A percentile compares a stretch with the other conserved stretches of the same genome.
phyloP scores from a whole-genome alignment of 2,329 filamentous ascomycete species.

The Alternaria ventricosa region DNA sequence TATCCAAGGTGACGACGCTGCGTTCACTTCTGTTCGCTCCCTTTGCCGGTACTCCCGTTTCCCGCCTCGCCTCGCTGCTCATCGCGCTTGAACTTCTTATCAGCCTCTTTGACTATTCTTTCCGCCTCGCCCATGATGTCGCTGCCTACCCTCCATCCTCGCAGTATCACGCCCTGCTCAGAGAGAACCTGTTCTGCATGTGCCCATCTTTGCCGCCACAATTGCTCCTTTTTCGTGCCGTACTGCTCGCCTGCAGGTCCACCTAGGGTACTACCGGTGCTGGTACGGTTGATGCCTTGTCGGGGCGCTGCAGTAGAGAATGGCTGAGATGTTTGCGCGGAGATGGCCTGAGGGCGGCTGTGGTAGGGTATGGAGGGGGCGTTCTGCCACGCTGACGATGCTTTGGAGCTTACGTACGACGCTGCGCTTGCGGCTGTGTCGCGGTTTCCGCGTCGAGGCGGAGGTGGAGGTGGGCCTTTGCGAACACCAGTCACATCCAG shows the following conservation, averaged over 20 bases:
- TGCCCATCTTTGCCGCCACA: slow-evolving; percentile 73
- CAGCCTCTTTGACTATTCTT: slow-evolving; percentile 65
- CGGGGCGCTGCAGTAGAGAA: slow-evolving; percentile 33
- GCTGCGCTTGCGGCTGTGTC: slow-evolving; percentile 48
- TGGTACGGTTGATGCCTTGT: slow-evolving; percentile 33
- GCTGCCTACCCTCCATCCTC: slow-evolving; percentile 74
- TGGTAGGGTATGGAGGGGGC: slow-evolving; percentile 39
- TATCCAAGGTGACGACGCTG: too few relatives aligned
- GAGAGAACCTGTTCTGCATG: slow-evolving; percentile 69
- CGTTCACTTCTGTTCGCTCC: neutral
- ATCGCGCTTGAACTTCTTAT: slow-evolving; percentile 44
- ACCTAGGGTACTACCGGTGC: slow-evolving; percentile 34
- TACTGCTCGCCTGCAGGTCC: slow-evolving; percentile 30
- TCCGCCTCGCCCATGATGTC: slow-evolving; percentile 73
- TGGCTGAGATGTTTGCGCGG: slow-evolving; percentile 27
- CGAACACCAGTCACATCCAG: slow-evolving; percentile 15
- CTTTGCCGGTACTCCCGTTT: neutral
- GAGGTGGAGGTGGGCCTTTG: slow-evolving; percentile 43
- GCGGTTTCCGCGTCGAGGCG: slow-evolving; percentile 46
- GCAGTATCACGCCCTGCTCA: slow-evolving; percentile 69
- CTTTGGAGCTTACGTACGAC: slow-evolving; percentile 47
- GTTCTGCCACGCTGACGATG: slow-evolving; percentile 43
- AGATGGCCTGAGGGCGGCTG: slow-evolving; percentile 28
- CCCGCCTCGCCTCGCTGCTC: neutral
- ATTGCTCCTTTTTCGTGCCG: slow-evolving; percentile 71